Conservation (phyloP, 305 asterid species). For the Stenogyne calaminthoides region DNA sequence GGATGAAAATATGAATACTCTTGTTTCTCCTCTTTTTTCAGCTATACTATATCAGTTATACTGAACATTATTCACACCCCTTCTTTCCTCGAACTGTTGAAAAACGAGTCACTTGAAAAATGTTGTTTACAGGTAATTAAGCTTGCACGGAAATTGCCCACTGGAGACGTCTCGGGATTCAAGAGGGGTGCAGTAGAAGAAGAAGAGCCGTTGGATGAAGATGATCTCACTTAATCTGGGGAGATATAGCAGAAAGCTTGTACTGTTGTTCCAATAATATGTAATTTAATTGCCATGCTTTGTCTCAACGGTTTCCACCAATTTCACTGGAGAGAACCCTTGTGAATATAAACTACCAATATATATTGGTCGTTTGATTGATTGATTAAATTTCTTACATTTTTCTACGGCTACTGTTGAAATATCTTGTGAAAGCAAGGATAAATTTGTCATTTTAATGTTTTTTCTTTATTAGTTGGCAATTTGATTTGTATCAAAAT, state of each 20-base stretch:
- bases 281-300: not conserved
- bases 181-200: constrained; percentile 51
- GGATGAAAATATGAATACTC: not conserved
- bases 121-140: constrained; percentile 64
- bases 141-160: constrained; percentile 93
- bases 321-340: not conserved
- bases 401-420: not conserved
- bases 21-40: not conserved
- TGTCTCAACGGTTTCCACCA: not conserved
- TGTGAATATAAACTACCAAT: not conserved
- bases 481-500: not conserved
- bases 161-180: constrained; percentile 71
- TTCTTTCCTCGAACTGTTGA: not conserved
- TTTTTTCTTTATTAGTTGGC: not conserved
- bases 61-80: not conserved
- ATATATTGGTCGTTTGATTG: not conserved
- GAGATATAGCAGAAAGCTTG: constrained; percentile 12
- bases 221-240: constrained; percentile 74
- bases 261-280: not conserved
- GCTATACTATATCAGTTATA: not conserved
- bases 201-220: constrained; percentile 77
- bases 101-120: not conserved
- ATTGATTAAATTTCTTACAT: not conserved
- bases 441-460: not conserved
- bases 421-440: not conserved